phyloP scores from a whole-genome alignment of 768 basidiomycete genomes.

The Serendipita vermifera region DNA sequence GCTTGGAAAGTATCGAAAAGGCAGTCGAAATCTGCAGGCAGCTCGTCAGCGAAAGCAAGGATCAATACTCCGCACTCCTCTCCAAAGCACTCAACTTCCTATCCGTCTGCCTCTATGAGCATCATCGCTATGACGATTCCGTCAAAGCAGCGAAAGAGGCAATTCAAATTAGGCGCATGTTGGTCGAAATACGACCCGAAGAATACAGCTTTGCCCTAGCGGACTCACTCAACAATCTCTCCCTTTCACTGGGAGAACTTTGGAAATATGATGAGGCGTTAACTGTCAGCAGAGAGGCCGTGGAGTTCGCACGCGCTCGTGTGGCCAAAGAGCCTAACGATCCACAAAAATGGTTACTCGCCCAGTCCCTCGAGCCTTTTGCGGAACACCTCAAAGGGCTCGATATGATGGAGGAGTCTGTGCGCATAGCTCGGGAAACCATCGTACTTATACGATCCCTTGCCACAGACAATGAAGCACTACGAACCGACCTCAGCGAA shows the following conservation, averaged over 20 bases:
- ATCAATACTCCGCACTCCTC: not conserved
- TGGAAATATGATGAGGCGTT: not conserved
- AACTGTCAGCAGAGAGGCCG: not conserved
- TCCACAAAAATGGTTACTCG: not conserved
- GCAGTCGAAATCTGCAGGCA: not conserved
- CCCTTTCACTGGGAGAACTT: not conserved
- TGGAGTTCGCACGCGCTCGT: not conserved
- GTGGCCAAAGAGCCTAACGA: not conserved
- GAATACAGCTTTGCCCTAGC: not conserved
- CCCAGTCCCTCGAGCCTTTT: not conserved
- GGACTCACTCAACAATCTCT: not conserved
- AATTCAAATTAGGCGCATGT: not conserved
- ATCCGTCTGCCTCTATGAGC: not conserved
- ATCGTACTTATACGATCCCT: not conserved
- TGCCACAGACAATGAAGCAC: not conserved
- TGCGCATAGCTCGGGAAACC: not conserved
- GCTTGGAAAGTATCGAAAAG: not conserved
- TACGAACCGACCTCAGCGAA: not conserved
- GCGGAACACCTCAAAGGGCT: not conserved
- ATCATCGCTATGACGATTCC: not conserved
- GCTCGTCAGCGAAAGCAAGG: not conserved
- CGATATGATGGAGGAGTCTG: not conserved
- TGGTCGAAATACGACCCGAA: not conserved
- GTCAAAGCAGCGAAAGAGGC: not conserved
- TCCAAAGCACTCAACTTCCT: not conserved